Conservation (phyloP, 2,329 filamentous ascomycete genomes). For the Penicillium sp. region DNA sequence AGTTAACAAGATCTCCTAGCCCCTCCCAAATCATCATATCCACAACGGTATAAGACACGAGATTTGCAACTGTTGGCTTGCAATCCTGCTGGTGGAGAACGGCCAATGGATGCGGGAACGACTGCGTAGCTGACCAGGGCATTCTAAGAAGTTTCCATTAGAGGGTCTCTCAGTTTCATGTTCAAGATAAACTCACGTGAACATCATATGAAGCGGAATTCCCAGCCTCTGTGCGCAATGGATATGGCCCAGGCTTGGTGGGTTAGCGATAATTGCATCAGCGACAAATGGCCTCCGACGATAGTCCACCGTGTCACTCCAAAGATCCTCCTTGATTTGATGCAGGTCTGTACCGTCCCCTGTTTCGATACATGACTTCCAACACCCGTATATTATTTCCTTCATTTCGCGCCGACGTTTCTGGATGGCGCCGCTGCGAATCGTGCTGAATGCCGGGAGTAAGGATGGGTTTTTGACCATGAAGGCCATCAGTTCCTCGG, state of each 20-base stretch:
- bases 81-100: slow-evolving; percentile 70
- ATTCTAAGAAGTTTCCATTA: slow-evolving; percentile 45
- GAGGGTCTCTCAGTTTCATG: neutral
- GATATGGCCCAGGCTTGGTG: slow-evolving; percentile 66
- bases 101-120: slow-evolving; percentile 77
- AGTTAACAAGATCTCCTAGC: slow-evolving; percentile 80
- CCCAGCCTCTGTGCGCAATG: slow-evolving; percentile 72
- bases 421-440: slow-evolving; percentile 68
- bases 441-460: slow-evolving; percentile 68
- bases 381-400: slow-evolving; percentile 73
- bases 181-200: slow-evolving; percentile 53
- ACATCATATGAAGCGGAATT: slow-evolving; percentile 76
- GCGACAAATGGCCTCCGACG: slow-evolving; percentile 63
- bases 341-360: slow-evolving; percentile 55
- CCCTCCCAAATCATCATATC: slow-evolving; percentile 94
- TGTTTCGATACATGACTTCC: slow-evolving; percentile 74
- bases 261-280: slow-evolving; percentile 80
- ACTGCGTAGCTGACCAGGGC: slow-evolving; percentile 79
- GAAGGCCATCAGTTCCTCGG: slow-evolving; percentile 69
- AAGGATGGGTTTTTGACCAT: slow-evolving; percentile 84
- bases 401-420: slow-evolving; percentile 68
- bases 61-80: slow-evolving; percentile 69
- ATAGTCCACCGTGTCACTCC: slow-evolving; percentile 31
- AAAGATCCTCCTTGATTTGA: slow-evolving; percentile 44
- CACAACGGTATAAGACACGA: slow-evolving; percentile 71